phyloP scores from a whole-genome alignment of 2,329 filamentous ascomycete genomes.

The Aspergillus costaricaensis region DNA sequence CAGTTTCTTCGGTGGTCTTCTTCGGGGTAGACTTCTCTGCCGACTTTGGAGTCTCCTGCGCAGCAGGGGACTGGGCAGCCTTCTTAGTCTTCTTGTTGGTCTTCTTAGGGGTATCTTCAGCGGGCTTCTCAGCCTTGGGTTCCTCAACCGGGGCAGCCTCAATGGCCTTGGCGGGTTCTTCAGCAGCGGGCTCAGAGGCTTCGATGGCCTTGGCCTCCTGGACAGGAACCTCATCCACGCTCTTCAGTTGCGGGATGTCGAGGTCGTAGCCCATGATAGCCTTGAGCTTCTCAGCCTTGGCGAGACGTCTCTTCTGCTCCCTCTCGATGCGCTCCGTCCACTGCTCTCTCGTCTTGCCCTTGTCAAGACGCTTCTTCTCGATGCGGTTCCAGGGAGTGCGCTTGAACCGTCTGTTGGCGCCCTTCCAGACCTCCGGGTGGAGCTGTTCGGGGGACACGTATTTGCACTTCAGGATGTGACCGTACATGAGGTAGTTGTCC shows the following conservation, averaged over 20 bases:
- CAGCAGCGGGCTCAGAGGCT: constrained; percentile 26
- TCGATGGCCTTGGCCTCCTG: constrained; percentile 40
- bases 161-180: constrained; percentile 29
- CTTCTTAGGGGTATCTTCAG: constrained; percentile 34
- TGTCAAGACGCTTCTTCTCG: constrained; percentile 71
- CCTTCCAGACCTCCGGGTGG: constrained; percentile 82
- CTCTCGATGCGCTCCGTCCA: constrained; percentile 76
- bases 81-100: constrained; percentile 41
- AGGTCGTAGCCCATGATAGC: constrained; percentile 79
- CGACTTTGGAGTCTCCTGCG: constrained; percentile 26
- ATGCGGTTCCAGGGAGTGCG: constrained; percentile 84
- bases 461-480: constrained; percentile 88
- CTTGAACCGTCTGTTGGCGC: constrained; percentile 88
- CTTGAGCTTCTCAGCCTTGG: constrained; percentile 74
- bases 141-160: constrained; percentile 32
- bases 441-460: constrained; percentile 74
- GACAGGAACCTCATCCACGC: constrained; percentile 55
- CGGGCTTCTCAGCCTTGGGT: constrained; percentile 22
- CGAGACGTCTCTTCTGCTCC: constrained; percentile 70
- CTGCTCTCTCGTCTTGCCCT: constrained; percentile 69
- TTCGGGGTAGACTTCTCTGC: constrained; percentile 16
- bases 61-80: constrained; percentile 24
- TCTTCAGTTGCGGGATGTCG: constrained; percentile 71
- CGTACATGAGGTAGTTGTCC: constrained; percentile 96
- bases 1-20: constrained; percentile 14